Evolutionary conservation across 139 green algal species (phyloP).

Genomic region (Zygnema cylindricum): DNA sequence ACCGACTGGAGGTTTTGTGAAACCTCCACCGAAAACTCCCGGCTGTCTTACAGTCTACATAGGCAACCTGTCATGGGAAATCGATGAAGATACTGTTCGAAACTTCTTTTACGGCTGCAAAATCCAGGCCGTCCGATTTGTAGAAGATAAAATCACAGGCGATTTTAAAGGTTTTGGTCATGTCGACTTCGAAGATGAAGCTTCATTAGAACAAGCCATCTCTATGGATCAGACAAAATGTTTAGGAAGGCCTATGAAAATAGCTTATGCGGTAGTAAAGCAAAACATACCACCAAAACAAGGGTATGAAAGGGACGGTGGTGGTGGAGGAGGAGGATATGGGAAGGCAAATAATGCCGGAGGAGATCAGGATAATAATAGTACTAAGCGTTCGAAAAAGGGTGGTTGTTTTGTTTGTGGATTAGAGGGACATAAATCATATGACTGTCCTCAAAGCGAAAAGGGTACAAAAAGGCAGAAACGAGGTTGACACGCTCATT

Average conservation of each 20-base stretch:
- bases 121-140: slow-evolving; percentile 56
- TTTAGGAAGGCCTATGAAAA: slow-evolving; percentile 57
- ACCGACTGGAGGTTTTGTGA: background rate
- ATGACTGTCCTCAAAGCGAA: slow-evolving; percentile 37
- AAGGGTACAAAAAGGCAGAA: background rate
- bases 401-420: slow-evolving; percentile 38
- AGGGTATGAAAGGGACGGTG: slow-evolving; percentile 11
- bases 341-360: background rate
- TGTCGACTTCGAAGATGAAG: slow-evolving; percentile 56
- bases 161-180: slow-evolving; percentile 62
- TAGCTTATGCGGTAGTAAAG: slow-evolving; percentile 48
- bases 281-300: too few relatives aligned
- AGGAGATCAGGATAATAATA: background rate
- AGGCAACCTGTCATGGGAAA: slow-evolving; percentile 41
- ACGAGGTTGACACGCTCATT: background rate
- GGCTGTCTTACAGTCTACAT: slow-evolving; percentile 41
- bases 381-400: background rate
- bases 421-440: slow-evolving; percentile 40
- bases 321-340: background rate
- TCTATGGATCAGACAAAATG: slow-evolving; percentile 26
- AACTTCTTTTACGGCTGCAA: slow-evolving; percentile 42
- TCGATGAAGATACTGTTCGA: slow-evolving; percentile 38
- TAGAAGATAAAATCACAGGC: slow-evolving; percentile 57
- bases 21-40: slow-evolving; percentile 6
- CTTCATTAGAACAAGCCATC: slow-evolving; percentile 54